Evolutionary conservation across 768 basidiomycete species (phyloP).

Genomic region (Pulveroboletus sp.): DNA sequence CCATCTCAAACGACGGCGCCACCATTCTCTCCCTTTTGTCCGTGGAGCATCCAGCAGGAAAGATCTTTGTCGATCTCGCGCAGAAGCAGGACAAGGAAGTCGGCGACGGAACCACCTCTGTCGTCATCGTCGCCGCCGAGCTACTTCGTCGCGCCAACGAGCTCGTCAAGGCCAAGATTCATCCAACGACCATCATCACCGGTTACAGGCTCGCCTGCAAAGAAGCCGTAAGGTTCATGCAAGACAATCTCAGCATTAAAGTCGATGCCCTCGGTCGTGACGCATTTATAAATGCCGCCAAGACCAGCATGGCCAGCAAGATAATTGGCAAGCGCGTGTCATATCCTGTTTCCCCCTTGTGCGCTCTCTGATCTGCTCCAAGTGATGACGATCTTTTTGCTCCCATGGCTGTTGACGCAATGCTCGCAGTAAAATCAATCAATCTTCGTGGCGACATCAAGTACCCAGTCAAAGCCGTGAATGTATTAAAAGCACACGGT

Average conservation of each 20-base stretch:
- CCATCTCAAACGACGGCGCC: slow-evolving; percentile 99
- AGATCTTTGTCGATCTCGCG: slow-evolving; percentile 96
- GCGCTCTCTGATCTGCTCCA: slow-evolving; percentile 4
- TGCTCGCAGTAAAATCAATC: slow-evolving; percentile 94
- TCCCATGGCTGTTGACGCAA: slow-evolving; percentile 98
- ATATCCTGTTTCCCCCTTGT: not conserved
- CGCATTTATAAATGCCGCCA: slow-evolving; percentile 92
- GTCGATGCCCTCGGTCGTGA: slow-evolving; percentile 91
- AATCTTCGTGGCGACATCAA: slow-evolving; percentile 95
- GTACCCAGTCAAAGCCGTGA: slow-evolving; percentile 99
- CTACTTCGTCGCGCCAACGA: slow-evolving; percentile 95
- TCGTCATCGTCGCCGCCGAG: slow-evolving; percentile 98
- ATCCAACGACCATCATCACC: slow-evolving; percentile 98
- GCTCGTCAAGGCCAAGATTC: slow-evolving; percentile 96
- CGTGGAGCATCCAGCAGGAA: slow-evolving; percentile 95
- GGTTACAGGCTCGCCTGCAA: slow-evolving; percentile 95
- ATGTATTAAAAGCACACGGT: slow-evolving; percentile 96
- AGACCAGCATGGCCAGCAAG: slow-evolving; percentile 99
- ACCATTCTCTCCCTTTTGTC: slow-evolving; percentile 94
- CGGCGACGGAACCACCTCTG: slow-evolving; percentile 98
- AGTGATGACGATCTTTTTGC: slow-evolving; percentile 98
- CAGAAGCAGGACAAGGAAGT: slow-evolving; percentile 99
- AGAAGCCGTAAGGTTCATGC: slow-evolving; percentile 97
- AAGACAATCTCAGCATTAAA: slow-evolving; percentile 94
- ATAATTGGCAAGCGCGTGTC: slow-evolving; percentile 90